Evolutionary conservation across 169 alveolate species (phyloP), one percentile per base, ranked within the genome.

Genomic region (Pseudocohnilembus persalinus): DNA sequence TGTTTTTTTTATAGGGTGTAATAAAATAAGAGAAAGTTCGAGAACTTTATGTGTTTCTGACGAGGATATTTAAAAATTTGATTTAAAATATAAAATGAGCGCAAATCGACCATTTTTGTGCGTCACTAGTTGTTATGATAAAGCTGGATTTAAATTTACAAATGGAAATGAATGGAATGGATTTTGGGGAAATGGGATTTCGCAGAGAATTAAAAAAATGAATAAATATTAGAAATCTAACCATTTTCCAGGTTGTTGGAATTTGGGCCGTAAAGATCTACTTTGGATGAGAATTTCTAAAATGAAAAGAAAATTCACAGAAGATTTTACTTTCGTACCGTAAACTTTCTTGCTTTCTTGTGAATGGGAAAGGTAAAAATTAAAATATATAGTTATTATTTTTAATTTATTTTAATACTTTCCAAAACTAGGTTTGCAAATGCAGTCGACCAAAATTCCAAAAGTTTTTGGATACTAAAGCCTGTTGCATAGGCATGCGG

Each of bases 401-500:
- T n/a, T n/a, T n/a, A n/a, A n/a, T n/a, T n/a, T n/a, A n/a, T n/a
- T n/a, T n/a, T 29, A 33, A 32, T 76, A 82, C 83, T 49, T 49
- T 49, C 20, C 4, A 11, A 20, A 49, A 49, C 4, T 20, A 81
- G 85, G 85, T 82, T 83, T 73, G 83, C 73, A 34, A 68, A 27
- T 11, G 75, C 76, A 31, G 76, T 83, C 32, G 82, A 77, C 74
- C 83, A 88, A 76, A 73, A 77, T 15, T 78, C 76, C 16, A 84
- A 90, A 31, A 77, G 73, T 29, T 33, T 94, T 27, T 92, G 90
- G 91, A 89, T 94, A 29, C 63, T 89, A 27, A 94, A 93, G 78
- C 97, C 97, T 29, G 91, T 88, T 65, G 93, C 94, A 35, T 89
- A 95, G 11, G 90, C 96, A 27, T 88, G 94, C 76, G 97, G 97